Evolutionary conservation across 2,329 filamentous ascomycete genomes (phyloP).

Genomic region (Hymenoscyphus repandus): DNA sequence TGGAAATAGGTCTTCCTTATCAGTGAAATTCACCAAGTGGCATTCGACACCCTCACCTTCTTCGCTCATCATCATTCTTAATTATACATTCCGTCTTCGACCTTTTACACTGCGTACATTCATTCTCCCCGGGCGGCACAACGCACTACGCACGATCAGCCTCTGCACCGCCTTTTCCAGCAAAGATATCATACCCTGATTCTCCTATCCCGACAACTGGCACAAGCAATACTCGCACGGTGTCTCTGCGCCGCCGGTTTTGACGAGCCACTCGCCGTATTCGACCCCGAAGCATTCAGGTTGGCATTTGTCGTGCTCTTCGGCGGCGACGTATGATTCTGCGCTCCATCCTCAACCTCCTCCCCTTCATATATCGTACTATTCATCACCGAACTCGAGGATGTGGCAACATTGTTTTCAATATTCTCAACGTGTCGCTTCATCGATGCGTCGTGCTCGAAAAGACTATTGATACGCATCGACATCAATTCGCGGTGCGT

Average conservation of each 20-base stretch:
- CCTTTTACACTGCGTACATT: slow-evolving; percentile 48
- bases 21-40: slow-evolving; percentile 4
- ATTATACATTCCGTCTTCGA: slow-evolving; percentile 48
- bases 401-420: not conserved
- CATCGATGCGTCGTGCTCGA: slow-evolving; percentile 16
- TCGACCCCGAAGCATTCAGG: slow-evolving; percentile 6
- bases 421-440: slow-evolving; percentile 7
- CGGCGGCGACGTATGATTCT: slow-evolving; percentile 1
- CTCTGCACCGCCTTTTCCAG: not conserved
- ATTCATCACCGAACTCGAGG: not conserved
- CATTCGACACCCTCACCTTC: slow-evolving; percentile 37
- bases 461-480: slow-evolving; percentile 15
- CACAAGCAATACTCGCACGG: slow-evolving; percentile 50
- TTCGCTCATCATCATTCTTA: slow-evolving; percentile 51
- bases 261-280: not conserved
- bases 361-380: slow-evolving; percentile 1
- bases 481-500: slow-evolving; percentile 5
- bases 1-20: slow-evolving; percentile 45
- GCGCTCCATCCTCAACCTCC: not conserved
- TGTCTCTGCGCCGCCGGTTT: slow-evolving; percentile 30
- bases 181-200: slow-evolving; percentile 32
- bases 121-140: slow-evolving; percentile 44
- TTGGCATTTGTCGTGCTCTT: slow-evolving; percentile 1
- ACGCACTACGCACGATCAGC: slow-evolving; percentile 41
- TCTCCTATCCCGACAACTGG: slow-evolving; percentile 43